Evolutionary conservation across 306 rosid genomes (phyloP).

Genomic region (Heteromeles arbutifolia): DNA sequence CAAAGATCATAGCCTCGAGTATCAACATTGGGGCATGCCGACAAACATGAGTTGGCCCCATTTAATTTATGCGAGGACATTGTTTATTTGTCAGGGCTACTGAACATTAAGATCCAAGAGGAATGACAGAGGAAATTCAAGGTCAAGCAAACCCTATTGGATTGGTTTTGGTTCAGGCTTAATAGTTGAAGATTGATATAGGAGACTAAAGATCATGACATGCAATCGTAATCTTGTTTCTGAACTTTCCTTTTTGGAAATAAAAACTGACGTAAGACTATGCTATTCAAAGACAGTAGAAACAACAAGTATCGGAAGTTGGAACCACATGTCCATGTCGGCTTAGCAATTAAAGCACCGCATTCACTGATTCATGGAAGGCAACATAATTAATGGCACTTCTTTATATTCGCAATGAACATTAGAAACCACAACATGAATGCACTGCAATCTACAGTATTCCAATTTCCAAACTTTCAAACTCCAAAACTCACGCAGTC

Average conservation of each 20-base stretch:
- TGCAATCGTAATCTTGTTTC: neutral
- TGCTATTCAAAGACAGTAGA: neutral
- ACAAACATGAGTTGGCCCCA: neutral
- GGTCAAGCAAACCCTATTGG: slow-evolving; percentile 1
- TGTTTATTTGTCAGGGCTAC: neutral
- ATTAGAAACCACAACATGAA: neutral
- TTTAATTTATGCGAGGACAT: neutral
- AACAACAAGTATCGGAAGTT: slow-evolving; percentile 3
- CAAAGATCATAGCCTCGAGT: neutral
- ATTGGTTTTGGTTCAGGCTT: slow-evolving; percentile 6
- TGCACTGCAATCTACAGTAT: neutral
- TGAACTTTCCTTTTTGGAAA: neutral
- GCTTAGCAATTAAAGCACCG: neutral
- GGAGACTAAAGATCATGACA: slow-evolving; percentile 8
- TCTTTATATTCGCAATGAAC: neutral
- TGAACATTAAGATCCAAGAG: neutral
- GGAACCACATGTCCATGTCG: neutral
- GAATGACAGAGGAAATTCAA: neutral
- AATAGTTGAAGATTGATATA: neutral
- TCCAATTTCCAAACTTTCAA: neutral
- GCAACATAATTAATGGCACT: neutral
- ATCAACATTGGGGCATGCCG: neutral
- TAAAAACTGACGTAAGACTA: neutral
- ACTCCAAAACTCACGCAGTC: neutral
- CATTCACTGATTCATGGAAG: neutral